Evolutionary conservation across 352 stramenopile species (phyloP).

Genomic region (Globisporangium takayamanum): DNA sequence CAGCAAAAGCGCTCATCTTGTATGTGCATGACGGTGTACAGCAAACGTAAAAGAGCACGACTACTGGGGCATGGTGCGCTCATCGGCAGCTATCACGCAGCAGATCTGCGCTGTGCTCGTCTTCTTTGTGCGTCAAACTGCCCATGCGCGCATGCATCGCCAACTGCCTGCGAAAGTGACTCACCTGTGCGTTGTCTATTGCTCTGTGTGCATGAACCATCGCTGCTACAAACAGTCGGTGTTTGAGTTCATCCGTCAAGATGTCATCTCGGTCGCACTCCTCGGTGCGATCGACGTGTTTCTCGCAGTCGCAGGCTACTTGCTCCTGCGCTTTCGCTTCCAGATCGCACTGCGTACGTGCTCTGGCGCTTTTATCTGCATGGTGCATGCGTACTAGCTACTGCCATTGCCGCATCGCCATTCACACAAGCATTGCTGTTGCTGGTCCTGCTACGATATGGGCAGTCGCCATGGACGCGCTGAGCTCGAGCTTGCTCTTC

Average conservation of each 20-base stretch:
- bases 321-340: constrained; percentile 41
- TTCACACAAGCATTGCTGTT: background rate
- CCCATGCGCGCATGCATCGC: background rate
- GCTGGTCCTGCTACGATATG: background rate
- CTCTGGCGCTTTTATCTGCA: too few species aligned
- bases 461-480: constrained; percentile 38
- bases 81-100: constrained; percentile 79
- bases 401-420: background rate
- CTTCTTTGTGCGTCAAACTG: constrained; percentile 64
- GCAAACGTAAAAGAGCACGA: constrained; percentile 79
- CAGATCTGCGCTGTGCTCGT: constrained; percentile 86
- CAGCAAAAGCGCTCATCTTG: background rate
- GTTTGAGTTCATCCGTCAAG: constrained; percentile 65
- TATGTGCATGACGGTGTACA: constrained; percentile 12
- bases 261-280: constrained; percentile 41
- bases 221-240: constrained; percentile 31
- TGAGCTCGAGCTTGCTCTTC: constrained; percentile 77
- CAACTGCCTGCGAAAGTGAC: background rate
- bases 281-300: constrained; percentile 54
- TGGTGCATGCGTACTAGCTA: background rate
- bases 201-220: background rate
- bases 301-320: constrained; percentile 47
- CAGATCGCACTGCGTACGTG: constrained; percentile 30
- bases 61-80: constrained; percentile 82
- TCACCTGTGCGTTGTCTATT: background rate